Evolutionary conservation across 768 basidiomycete species (phyloP).

Genomic region (Pluteus cervinus): DNA sequence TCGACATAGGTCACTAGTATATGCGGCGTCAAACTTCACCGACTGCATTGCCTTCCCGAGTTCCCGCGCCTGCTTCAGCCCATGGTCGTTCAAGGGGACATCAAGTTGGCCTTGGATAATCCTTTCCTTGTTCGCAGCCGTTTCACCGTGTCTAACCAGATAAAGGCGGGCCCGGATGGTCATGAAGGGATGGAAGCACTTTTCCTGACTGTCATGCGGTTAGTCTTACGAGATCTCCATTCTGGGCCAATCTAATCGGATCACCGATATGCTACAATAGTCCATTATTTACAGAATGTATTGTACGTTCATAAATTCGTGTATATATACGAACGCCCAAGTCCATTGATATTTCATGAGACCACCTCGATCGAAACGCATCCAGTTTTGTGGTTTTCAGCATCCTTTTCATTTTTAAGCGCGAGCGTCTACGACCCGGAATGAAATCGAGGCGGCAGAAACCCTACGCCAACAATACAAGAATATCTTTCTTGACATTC

Average conservation of each 20-base stretch:
- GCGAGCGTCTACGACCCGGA: not conserved
- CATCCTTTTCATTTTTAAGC: not conserved
- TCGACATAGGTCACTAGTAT: slow-evolving; percentile 67
- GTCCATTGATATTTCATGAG: not conserved
- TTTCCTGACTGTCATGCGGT: slow-evolving; percentile 12
- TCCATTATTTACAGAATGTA: slow-evolving; percentile 17
- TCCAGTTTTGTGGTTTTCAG: not conserved
- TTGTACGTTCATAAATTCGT: too few species aligned
- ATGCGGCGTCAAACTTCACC: slow-evolving; percentile 52
- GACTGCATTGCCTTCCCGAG: slow-evolving; percentile 49
- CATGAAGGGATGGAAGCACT: too few species aligned
- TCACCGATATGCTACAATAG: slow-evolving; percentile 18
- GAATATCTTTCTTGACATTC: slow-evolving; percentile 44
- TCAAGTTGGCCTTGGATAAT: slow-evolving; percentile 78
- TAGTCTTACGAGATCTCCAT: too few species aligned
- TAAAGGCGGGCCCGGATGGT: too few species aligned
- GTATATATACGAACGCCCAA: not conserved
- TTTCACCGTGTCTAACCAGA: slow-evolving; percentile 76
- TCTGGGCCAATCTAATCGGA: too few species aligned
- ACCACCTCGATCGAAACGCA: not conserved
- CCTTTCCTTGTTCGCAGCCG: slow-evolving; percentile 53
- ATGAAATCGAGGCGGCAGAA: slow-evolving; percentile 4
- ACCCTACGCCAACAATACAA: slow-evolving; percentile 23
- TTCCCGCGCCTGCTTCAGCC: slow-evolving; percentile 50
- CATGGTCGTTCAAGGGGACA: slow-evolving; percentile 56